Conservation (phyloP, 768 basidiomycete genomes). For the Panus rudis region DNA sequence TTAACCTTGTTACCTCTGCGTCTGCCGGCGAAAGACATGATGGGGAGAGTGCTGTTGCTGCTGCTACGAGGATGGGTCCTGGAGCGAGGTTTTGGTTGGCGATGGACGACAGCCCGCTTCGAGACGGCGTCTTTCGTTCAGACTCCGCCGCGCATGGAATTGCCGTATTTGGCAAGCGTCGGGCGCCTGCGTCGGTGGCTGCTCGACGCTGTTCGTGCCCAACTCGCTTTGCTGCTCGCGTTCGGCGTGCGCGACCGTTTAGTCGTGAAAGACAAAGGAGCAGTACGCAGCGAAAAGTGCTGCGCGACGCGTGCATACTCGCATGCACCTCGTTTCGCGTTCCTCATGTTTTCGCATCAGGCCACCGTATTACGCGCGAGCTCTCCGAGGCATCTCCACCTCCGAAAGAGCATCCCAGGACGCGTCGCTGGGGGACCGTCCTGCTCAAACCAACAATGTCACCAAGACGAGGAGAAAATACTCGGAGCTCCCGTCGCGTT, state of each 20-base stretch:
- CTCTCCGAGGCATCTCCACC: too few relatives aligned
- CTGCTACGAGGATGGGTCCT: conserved; percentile 10
- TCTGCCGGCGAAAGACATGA: conserved; percentile 80
- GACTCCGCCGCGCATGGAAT: conserved; percentile 17
- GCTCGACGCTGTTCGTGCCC: too few relatives aligned
- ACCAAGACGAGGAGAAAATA: conserved; percentile 41
- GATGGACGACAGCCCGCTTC: conserved; percentile 8
- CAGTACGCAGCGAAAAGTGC: too few relatives aligned
- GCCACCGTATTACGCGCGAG: too few relatives aligned
- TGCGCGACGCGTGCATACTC: too few relatives aligned
- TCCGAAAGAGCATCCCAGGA: too few relatives aligned
- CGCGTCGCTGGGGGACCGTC: background rate
- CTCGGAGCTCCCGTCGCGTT: conserved; percentile 49
- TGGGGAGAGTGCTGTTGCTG: conserved; percentile 7
- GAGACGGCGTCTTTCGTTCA: conserved; percentile 17
- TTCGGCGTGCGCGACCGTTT: too few relatives aligned
- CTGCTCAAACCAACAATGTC: background rate
- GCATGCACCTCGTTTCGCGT: too few relatives aligned
- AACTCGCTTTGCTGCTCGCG: too few relatives aligned
- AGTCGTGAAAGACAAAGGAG: too few relatives aligned
- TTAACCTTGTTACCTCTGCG: conserved; percentile 93
- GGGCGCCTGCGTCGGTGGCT: too few relatives aligned
- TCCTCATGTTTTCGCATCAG: too few relatives aligned
- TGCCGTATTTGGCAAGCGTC: background rate
- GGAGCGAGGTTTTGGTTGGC: conserved; percentile 13